A percentile compares a stretch with the other conserved stretches of the same genome.
Evolutionary conservation across 768 basidiomycete species (phyloP).

Genomic region (Termitomyces sp.): DNA sequence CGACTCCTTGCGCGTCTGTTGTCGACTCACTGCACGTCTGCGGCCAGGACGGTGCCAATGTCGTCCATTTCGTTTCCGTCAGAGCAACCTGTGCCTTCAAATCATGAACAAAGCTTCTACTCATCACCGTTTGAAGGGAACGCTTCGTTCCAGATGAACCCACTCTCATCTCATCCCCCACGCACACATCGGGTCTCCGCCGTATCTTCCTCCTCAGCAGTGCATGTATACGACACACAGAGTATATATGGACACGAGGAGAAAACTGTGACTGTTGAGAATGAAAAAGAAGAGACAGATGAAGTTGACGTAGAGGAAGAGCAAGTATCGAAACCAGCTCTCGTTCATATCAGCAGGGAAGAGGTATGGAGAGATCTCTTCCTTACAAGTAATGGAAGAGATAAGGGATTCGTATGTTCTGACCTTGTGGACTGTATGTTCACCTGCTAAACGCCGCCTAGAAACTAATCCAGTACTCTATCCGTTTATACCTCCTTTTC

Average conservation of each 20-base stretch:
- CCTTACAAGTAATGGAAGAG: constrained; percentile 73
- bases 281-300: constrained; percentile 34
- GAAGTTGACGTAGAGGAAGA: constrained; percentile 43
- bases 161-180: constrained; percentile 74
- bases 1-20: constrained; percentile 8
- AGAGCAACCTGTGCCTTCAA: constrained; percentile 36
- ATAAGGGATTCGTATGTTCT: constrained; percentile 77
- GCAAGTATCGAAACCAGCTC: constrained; percentile 42
- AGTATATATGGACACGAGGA: constrained; percentile 45
- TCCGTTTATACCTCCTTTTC: constrained; percentile 70
- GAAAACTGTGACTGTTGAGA: constrained; percentile 32
- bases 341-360: constrained; percentile 49
- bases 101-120: constrained; percentile 50
- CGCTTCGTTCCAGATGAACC: constrained; percentile 78
- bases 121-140: constrained; percentile 56
- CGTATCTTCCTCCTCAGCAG: constrained; percentile 29
- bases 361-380: constrained; percentile 83
- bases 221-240: constrained; percentile 34
- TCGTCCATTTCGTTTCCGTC: constrained; percentile 65
- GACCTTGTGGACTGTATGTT: neutral
- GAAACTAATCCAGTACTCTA: constrained; percentile 88
- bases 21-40: constrained; percentile 7
- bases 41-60: constrained; percentile 36
- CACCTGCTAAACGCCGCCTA: constrained; percentile 24
- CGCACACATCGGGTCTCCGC: constrained; percentile 67